These are phyloP conservation scores for Dothistroma pini DNA, from an alignment of 2,329 filamentous ascomycete genomes.

Conservation along the genomic window DNA sequence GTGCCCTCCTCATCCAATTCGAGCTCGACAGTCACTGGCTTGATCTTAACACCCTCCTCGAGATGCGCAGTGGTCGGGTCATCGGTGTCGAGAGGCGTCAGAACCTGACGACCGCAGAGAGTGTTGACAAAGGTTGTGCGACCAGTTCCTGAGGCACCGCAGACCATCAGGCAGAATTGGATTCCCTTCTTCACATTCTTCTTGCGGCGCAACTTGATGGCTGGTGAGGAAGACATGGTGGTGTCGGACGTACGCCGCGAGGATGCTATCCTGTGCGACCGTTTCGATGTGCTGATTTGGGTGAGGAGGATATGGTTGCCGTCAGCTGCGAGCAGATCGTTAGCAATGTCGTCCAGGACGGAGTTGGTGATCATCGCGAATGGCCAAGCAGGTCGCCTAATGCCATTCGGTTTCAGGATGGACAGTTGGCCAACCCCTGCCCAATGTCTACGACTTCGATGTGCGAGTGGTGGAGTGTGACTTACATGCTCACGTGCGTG, in stretches of 20 bases:
- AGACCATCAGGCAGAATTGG: slow-evolving; percentile 99
- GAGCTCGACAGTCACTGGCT: slow-evolving; percentile 93
- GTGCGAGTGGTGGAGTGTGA: slow-evolving; percentile 3
- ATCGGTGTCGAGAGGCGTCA: slow-evolving; percentile 87
- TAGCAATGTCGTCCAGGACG: not conserved
- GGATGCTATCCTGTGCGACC: slow-evolving; percentile 25
- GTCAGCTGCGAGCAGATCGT: not conserved
- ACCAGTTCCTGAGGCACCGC: slow-evolving; percentile 96
- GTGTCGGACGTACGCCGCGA: slow-evolving; percentile 19
- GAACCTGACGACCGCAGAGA: slow-evolving; percentile 90
- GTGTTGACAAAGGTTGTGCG: slow-evolving; percentile 99
- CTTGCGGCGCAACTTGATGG: slow-evolving; percentile 96
- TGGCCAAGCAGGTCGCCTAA: not conserved
- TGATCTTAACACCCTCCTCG: slow-evolving; percentile 97
- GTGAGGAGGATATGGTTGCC: not conserved
- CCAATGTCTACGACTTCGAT: not conserved
- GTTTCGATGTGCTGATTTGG: slow-evolving; percentile 8
- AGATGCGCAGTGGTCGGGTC: slow-evolving; percentile 84
- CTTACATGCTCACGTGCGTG: slow-evolving; percentile 8
- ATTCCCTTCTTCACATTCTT: slow-evolving; percentile 99
- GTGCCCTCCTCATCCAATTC: slow-evolving; percentile 98
- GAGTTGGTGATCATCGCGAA: not conserved
- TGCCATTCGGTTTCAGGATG: not conserved
- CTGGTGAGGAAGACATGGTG: slow-evolving; percentile 34
- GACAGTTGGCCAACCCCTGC: not conserved